Percentiles rank a stretch among this genome's conserved stretches.
These are phyloP conservation scores for Claviceps sp. DNA, from an alignment of 2,329 filamentous ascomycete species.

Conservation along the genomic window DNA sequence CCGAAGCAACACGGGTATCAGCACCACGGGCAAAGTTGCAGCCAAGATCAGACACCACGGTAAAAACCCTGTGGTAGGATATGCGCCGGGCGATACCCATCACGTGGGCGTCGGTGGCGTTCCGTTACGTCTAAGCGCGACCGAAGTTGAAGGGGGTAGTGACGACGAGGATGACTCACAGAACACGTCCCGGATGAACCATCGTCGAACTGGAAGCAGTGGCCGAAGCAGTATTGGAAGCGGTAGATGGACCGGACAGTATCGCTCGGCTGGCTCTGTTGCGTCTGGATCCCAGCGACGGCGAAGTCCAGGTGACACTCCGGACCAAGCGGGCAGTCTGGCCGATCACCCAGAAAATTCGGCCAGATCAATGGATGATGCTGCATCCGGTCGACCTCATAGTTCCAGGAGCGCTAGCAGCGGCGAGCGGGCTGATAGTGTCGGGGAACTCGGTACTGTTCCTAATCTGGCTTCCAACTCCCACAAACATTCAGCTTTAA, in stretches of 20 bases:
- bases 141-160: constrained; percentile 81
- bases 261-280: constrained; percentile 36
- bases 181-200: constrained; percentile 37
- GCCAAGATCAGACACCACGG: constrained; percentile 84
- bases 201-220: constrained; percentile 62
- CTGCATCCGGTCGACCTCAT: constrained; percentile 32
- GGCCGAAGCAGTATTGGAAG: constrained; percentile 55
- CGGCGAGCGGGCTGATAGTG: constrained; percentile 45
- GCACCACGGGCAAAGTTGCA: constrained; percentile 50
- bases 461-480: constrained; percentile 45
- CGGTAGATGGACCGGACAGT: constrained; percentile 33
- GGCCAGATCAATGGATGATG: constrained; percentile 21
- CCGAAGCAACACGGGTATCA: constrained; percentile 50
- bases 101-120: constrained; percentile 67
- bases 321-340: constrained; percentile 40
- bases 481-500: constrained; percentile 40
- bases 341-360: constrained; percentile 25
- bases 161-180: constrained; percentile 58
- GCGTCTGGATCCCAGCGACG: constrained; percentile 28
- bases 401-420: constrained; percentile 44
- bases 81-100: constrained; percentile 57
- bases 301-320: constrained; percentile 38
- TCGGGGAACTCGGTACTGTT: constrained; percentile 39
- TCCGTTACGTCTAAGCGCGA: constrained; percentile 84
- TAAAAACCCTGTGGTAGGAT: constrained; percentile 65